Percentiles rank a stretch among this genome's conserved stretches.
Evolutionary conservation across 371 early-diverging fungal species (phyloP).

Genomic region (Mortierella sp.): DNA sequence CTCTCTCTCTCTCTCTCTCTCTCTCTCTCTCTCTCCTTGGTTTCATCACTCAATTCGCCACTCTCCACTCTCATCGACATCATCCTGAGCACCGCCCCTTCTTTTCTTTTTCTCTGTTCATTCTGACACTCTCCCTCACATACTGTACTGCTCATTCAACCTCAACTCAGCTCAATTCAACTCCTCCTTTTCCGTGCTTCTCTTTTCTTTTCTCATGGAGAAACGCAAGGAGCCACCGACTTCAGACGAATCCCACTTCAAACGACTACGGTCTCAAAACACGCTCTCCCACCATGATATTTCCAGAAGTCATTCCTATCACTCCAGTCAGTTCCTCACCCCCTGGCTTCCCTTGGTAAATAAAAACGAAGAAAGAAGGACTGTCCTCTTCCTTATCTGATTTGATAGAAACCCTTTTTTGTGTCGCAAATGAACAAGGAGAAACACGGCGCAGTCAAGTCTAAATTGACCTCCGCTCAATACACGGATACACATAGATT

Average conservation of each 20-base stretch:
- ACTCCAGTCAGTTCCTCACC: not conserved
- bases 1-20: not conserved
- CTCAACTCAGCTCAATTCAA: not conserved
- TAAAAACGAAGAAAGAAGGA: not conserved
- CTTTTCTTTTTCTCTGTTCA: not conserved
- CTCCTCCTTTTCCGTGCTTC: not conserved
- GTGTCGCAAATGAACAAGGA: not conserved
- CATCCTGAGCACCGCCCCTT: not conserved
- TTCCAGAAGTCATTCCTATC: not conserved
- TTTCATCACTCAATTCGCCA: too few species aligned
- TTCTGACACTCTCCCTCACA: not conserved
- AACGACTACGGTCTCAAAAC: not conserved
- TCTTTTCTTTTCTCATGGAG: not conserved
- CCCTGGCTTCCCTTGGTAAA: slow-evolving; percentile 2
- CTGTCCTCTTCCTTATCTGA: not conserved
- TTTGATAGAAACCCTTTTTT: not conserved
- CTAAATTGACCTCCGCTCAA: not conserved
- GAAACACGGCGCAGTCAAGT: not conserved
- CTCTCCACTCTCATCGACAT: too few species aligned
- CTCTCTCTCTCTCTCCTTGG: not conserved
- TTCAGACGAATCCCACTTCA: not conserved
- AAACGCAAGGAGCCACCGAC: slow-evolving; percentile 1
- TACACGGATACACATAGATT: not conserved
- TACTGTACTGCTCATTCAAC: not conserved
- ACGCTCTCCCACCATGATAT: not conserved